phyloP scores from a whole-genome alignment of 2,329 filamentous ascomycete species.

The Corniculantispora saksenae region DNA sequence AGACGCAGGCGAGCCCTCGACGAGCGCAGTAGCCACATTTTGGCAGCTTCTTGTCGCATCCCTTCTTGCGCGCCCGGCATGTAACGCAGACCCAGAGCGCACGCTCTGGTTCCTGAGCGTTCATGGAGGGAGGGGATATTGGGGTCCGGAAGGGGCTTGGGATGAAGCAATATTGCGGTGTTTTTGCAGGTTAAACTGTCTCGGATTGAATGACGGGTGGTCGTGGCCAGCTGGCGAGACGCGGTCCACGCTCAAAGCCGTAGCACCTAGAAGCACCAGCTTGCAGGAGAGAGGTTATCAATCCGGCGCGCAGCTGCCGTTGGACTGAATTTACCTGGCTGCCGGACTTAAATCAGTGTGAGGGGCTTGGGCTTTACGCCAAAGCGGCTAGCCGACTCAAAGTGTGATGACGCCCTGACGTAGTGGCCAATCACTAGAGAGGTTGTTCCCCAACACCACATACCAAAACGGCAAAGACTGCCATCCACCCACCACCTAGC shows the following conservation, averaged over 20 bases:
- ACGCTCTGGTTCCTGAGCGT: not conserved
- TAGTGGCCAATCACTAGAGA: too few relatives aligned
- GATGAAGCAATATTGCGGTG: not conserved
- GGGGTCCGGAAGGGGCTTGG: not conserved
- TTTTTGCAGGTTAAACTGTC: not conserved
- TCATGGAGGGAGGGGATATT: not conserved
- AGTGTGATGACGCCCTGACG: not conserved
- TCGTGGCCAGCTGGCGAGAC: not conserved
- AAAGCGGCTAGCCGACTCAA: not conserved
- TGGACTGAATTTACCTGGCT: not conserved
- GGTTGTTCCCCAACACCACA: too few relatives aligned
- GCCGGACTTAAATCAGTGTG: not conserved
- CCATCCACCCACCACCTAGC: not conserved
- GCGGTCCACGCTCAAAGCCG: not conserved
- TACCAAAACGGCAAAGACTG: not conserved
- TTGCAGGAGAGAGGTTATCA: not conserved
- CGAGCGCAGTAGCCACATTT: constrained; percentile 13
- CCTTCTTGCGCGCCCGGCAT: constrained; percentile 10
- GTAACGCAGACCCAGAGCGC: constrained; percentile 11
- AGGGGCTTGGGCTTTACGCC: not conserved
- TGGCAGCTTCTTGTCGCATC: constrained; percentile 12
- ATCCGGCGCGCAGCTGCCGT: not conserved
- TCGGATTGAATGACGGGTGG: not conserved
- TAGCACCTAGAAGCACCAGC: not conserved
- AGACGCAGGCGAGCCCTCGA: constrained; percentile 6